These are phyloP conservation scores for Mycosphaerelloides madeirae DNA, from an alignment of 2,329 filamentous ascomycete species.

Conservation along the genomic window DNA sequence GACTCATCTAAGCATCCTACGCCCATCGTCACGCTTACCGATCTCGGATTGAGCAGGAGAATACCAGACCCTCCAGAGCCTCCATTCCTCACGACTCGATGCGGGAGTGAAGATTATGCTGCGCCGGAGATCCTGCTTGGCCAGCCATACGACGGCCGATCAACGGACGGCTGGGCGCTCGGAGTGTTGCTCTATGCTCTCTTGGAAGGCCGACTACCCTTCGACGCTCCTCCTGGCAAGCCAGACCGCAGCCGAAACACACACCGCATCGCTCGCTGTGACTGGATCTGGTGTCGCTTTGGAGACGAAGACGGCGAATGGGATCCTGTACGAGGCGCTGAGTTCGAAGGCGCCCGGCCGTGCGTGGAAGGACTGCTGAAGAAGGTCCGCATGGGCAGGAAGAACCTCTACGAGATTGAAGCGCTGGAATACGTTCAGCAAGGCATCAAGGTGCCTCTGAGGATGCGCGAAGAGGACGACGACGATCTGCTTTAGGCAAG, in stretches of 20 bases:
- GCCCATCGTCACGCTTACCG: conserved; percentile 81
- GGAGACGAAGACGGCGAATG: conserved; percentile 82
- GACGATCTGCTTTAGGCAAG: conserved; percentile 8
- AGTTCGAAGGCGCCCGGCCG: conserved; percentile 67
- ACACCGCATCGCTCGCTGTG: conserved; percentile 89
- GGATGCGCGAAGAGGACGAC: conserved; percentile 50
- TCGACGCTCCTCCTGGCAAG: conserved; percentile 80
- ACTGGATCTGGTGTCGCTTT: conserved; percentile 92
- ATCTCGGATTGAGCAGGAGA: conserved; percentile 81
- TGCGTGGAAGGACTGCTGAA: conserved; percentile 82
- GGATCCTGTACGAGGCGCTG: conserved; percentile 63
- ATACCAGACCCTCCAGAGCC: conserved; percentile 69
- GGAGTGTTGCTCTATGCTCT: conserved; percentile 91
- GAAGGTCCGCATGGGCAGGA: conserved; percentile 69
- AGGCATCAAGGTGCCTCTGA: conserved; percentile 64
- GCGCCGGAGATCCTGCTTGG: conserved; percentile 95
- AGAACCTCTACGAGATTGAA: conserved; percentile 68
- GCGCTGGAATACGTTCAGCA: conserved; percentile 69
- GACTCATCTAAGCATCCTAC: conserved; percentile 74
- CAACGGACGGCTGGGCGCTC: conserved; percentile 90
- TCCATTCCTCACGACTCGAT: conserved; percentile 86
- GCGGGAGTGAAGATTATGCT: conserved; percentile 94
- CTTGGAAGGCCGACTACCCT: conserved; percentile 86
- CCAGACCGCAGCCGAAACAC: conserved; percentile 68
- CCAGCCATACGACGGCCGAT: conserved; percentile 85